A percentile compares a stretch with the other conserved stretches of the same genome.
phyloP scores from a whole-genome alignment of 768 basidiomycete species.

The Dacryopinax primogenitus region DNA sequence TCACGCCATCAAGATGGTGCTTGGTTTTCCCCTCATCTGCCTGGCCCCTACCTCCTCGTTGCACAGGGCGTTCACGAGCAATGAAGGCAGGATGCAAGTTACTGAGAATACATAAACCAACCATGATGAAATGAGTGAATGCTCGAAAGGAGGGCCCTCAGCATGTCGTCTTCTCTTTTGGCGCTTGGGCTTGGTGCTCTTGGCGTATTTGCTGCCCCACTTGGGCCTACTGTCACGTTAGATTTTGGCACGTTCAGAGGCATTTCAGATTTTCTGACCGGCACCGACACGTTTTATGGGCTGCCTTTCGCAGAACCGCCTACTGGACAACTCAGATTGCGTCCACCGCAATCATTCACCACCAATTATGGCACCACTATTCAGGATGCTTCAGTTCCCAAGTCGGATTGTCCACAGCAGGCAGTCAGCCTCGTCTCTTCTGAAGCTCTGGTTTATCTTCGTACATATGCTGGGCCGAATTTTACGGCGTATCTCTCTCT shows the following conservation, averaged over 20 bases:
- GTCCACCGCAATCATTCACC: background rate
- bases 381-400: background rate
- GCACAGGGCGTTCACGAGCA: too few relatives aligned
- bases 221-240: background rate
- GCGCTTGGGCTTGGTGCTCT: background rate
- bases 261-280: background rate
- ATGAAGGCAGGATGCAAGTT: too few relatives aligned
- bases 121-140: background rate
- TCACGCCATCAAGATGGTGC: too few relatives aligned
- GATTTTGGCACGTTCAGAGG: background rate
- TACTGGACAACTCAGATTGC: background rate
- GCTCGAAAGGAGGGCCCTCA: background rate
- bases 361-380: background rate
- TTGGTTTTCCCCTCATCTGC: too few relatives aligned
- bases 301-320: background rate
- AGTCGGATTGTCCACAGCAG: background rate
- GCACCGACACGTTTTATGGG: background rate
- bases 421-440: background rate
- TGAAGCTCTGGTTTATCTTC: background rate
- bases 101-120: too few relatives aligned
- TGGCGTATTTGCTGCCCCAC: background rate
- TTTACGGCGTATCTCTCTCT: background rate
- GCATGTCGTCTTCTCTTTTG: background rate
- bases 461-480: background rate
- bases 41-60: too few relatives aligned